Conservation (phyloP, 495 filamentous ascomycete species). For the Neurospora intermedia region DNA sequence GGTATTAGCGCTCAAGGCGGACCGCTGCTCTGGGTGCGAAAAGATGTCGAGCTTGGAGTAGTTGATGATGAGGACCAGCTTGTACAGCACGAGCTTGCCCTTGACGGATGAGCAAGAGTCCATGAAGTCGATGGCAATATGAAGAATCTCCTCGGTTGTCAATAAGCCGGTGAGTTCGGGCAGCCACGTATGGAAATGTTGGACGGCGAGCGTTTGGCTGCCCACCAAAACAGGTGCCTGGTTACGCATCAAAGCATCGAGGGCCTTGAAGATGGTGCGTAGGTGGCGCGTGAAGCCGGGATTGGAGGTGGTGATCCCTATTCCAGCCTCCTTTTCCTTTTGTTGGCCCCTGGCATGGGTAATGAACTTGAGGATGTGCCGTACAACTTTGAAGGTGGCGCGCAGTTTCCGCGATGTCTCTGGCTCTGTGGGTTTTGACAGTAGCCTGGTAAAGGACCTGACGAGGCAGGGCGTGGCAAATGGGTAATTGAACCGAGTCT, state of each 20-base stretch:
- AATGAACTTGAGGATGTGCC: constrained; percentile 90
- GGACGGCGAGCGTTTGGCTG: constrained; percentile 88
- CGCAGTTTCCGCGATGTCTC: constrained; percentile 75
- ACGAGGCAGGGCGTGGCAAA: constrained; percentile 90
- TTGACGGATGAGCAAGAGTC: constrained; percentile 81
- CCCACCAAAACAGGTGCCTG: constrained; percentile 75
- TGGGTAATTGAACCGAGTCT: constrained; percentile 81
- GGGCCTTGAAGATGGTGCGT: constrained; percentile 74
- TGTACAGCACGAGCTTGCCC: constrained; percentile 90
- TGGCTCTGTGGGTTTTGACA: constrained; percentile 67
- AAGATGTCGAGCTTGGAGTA: constrained; percentile 74
- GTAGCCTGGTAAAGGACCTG: constrained; percentile 69
- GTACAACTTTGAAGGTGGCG: constrained; percentile 89
- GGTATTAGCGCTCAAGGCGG: constrained; percentile 66
- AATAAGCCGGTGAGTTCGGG: constrained; percentile 74
- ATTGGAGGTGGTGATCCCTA: constrained; percentile 69
- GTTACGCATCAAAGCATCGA: constrained; percentile 83
- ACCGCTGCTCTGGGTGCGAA: constrained; percentile 59
- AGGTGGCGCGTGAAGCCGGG: constrained; percentile 76
- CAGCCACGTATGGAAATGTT: constrained; percentile 94
- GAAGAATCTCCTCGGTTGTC: constrained; percentile 71
- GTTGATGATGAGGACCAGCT: constrained; percentile 84
- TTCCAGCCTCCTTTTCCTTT: constrained; percentile 75
- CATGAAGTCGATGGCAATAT: constrained; percentile 87
- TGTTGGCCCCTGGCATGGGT: constrained; percentile 81